Evolutionary conservation across 2,329 filamentous ascomycete genomes (phyloP), one percentile per base, ranked within the genome.

Genomic region (Neocucurbitaria cava): DNA sequence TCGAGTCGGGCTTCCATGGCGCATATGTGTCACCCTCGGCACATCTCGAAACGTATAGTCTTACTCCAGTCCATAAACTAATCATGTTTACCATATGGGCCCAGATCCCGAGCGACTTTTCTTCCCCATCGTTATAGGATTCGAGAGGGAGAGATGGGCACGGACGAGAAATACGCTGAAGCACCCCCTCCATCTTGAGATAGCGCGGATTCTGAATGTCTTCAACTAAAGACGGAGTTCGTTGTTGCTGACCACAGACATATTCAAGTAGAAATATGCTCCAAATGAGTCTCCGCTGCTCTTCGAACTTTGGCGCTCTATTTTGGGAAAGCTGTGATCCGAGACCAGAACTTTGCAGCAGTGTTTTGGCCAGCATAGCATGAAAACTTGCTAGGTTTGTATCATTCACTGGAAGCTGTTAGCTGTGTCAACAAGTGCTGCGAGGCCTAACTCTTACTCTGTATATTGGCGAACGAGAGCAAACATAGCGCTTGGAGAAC

Each of bases 401-500:
- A 21, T 45, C 42, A 21, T 45, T 45, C 10, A 31, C 42, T 45
- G 13, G 15, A 8, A 31, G 28, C 17, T 21, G 5, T 45, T 11
- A 30, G 24, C 35, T 21, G 31, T n/a, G 17, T 45, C n/a, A 18
- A 7, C 17, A 18, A 10, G 24, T 30, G 26, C 15, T 17, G 15
- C 6, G 15, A 18, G 13, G 15, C 4, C 5, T 3, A 18, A 15
- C 17, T 31, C 24, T 31, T 33, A 45, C 42, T 7, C 6, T 31
- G 20, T 13, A 45, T 8, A 15, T 31, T 31, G 10, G 42, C 31
- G 20, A 17, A 45, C 26, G 42, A 5, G 26, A 45, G 42, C 21
- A 45, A 20, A 33, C 42, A 45, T 3, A 45, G 42, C 31, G 42
- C 42, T 31, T 45, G 42, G 28, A 45, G 42, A 31, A 45, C 18